Evolutionary conservation across 345 rosid genomes (phyloP).

Genomic region (Passiflora organensis): DNA sequence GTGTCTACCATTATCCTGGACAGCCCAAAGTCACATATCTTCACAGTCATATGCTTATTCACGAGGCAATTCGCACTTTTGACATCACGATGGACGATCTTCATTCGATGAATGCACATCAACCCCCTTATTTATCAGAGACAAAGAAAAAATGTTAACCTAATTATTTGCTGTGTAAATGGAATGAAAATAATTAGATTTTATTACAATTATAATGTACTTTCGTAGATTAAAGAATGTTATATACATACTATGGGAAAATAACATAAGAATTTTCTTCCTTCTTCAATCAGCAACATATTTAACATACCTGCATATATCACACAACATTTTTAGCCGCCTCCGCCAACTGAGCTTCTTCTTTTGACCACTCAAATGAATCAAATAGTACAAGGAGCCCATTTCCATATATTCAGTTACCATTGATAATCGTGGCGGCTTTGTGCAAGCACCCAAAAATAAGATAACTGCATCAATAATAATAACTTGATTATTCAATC

Average conservation of each 20-base stretch:
- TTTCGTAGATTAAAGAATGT: no score
- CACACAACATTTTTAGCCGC: conserved; percentile 84
- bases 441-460: conserved; percentile 96
- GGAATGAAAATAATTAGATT: no score
- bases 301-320: conserved; percentile 81
- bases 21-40: conserved; percentile 97
- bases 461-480: conserved; percentile 71
- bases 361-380: conserved; percentile 86
- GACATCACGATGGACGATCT: conserved; percentile 87
- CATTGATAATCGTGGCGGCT: conserved; percentile 87
- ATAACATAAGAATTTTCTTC: no score
- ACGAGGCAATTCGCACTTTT: conserved; percentile 88
- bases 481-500: conserved; percentile 12
- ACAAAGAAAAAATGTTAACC: no score
- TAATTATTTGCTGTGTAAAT: no score
- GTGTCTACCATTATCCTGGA: conserved; percentile 72
- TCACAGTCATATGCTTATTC: conserved; percentile 82
- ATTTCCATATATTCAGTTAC: conserved; percentile 97
- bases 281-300: conserved; percentile 8
- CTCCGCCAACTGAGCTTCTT: conserved; percentile 83
- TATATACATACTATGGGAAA: no score
- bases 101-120: conserved; percentile 99
- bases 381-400: conserved; percentile 84
- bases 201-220: no score
- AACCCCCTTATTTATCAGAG: conserved; percentile 53